phyloP scores from a whole-genome alignment of 352 stramenopile genomes.

The Phytopythium helicoides region DNA sequence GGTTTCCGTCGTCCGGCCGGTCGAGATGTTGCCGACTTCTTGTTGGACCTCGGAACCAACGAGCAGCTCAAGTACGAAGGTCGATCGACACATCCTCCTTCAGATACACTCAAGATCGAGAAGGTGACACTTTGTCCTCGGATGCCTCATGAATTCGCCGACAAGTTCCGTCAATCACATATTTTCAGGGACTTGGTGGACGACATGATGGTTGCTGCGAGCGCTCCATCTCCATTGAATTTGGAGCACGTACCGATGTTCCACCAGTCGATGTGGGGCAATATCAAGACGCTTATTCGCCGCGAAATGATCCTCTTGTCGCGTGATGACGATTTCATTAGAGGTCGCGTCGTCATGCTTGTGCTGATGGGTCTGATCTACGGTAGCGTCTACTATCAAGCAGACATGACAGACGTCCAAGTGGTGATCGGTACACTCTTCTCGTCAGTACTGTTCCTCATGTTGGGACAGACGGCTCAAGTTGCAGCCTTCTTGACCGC shows the following conservation, averaged over 20 bases:
- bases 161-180: slow-evolving; percentile 6
- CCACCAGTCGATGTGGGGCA: slow-evolving; percentile 13
- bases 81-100: background rate
- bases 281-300: slow-evolving; percentile 8
- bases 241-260: slow-evolving; percentile 7
- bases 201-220: slow-evolving; percentile 75
- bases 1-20: slow-evolving; percentile 40
- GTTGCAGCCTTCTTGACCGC: slow-evolving; percentile 59
- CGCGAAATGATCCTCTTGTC: slow-evolving; percentile 54
- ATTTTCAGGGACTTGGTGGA: slow-evolving; percentile 62
- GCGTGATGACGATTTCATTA: slow-evolving; percentile 28
- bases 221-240: slow-evolving; percentile 26
- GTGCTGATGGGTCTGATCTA: slow-evolving; percentile 27
- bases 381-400: slow-evolving; percentile 20
- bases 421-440: slow-evolving; percentile 67
- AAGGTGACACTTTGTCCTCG: slow-evolving; percentile 2
- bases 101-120: too few relatives aligned
- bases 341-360: slow-evolving; percentile 21
- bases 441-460: slow-evolving; percentile 63
- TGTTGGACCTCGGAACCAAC: slow-evolving; percentile 26
- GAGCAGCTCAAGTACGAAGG: slow-evolving; percentile 19
- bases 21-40: slow-evolving; percentile 34
- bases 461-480: slow-evolving; percentile 55
- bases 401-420: slow-evolving; percentile 20
- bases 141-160: slow-evolving; percentile 7